These are phyloP conservation scores for Luvunga scandens DNA, from an alignment of 345 rosid genomes.

Conservation along the genomic window DNA sequence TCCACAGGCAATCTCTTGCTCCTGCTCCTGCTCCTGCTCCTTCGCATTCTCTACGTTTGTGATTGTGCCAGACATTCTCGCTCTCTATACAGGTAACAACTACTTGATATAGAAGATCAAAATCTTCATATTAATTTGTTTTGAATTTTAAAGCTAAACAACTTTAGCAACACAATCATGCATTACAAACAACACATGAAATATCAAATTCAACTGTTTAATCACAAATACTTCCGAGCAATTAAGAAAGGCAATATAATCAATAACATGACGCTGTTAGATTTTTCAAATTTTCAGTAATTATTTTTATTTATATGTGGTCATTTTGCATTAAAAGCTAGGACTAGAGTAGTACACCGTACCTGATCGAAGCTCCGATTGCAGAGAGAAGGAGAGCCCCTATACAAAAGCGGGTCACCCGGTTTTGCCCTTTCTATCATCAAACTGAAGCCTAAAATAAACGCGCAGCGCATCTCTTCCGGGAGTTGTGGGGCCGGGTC, in stretches of 20 bases:
- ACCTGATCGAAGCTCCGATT: constrained; percentile 11
- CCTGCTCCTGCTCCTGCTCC: neutral
- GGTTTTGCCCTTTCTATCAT: neutral
- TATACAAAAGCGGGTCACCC: constrained; percentile 8
- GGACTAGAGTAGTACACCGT: neutral
- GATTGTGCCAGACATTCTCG: constrained; percentile 22
- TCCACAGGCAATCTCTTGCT: constrained; percentile 11
- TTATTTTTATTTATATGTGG: no score
- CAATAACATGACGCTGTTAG: neutral
- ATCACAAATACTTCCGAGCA: no score
- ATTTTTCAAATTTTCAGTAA: neutral
- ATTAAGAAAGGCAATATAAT: neutral
- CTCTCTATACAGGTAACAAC: neutral
- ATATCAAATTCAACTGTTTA: no score
- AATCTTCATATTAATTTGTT: neutral
- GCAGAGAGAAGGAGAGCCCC: constrained; percentile 10
- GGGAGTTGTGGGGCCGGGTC: neutral
- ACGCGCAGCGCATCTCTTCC: neutral
- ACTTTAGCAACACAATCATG: no score
- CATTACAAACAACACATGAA: no score
- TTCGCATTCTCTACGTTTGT: no score
- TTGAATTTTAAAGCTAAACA: neutral
- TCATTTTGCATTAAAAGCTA: neutral
- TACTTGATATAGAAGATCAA: neutral
- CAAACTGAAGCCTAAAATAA: constrained; percentile 3